phyloP scores from a whole-genome alignment of 352 stramenopile species.

The Globisporangium nagaii region DNA sequence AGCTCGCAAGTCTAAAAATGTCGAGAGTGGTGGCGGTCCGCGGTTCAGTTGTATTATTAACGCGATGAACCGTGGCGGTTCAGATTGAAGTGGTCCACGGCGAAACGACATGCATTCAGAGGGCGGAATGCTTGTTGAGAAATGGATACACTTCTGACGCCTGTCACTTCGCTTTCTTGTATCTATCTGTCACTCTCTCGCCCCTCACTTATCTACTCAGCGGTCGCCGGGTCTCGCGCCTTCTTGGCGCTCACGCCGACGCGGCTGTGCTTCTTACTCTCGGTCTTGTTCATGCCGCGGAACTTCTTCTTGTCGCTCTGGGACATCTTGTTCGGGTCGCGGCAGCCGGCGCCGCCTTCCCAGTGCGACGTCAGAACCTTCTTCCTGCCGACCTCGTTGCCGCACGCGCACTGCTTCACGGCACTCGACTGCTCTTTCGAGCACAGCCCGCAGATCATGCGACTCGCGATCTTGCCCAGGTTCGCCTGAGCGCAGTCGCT shows the following conservation, averaged over 20 bases:
- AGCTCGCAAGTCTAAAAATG: no score
- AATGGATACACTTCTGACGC: background rate
- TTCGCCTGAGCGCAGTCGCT: conserved; percentile 68
- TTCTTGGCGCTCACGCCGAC: conserved; percentile 57
- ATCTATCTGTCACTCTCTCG: no score
- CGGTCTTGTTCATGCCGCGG: conserved; percentile 69
- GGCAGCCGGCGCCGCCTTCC: conserved; percentile 75
- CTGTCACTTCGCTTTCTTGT: background rate
- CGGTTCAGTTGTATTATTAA: background rate
- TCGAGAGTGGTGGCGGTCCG: background rate
- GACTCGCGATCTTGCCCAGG: conserved; percentile 70
- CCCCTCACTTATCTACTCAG: no score
- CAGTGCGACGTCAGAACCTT: conserved; percentile 48
- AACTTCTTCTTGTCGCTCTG: conserved; percentile 69
- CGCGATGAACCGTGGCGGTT: background rate
- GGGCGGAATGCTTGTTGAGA: no score
- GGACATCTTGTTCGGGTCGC: conserved; percentile 56
- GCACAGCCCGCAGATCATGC: conserved; percentile 80
- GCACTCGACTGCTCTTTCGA: conserved; percentile 76
- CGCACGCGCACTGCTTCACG: conserved; percentile 70
- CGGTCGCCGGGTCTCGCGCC: conserved; percentile 13
- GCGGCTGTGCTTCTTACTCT: conserved; percentile 74
- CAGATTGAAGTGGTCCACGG: background rate
- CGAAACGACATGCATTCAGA: no score
- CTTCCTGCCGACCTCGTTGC: conserved; percentile 60